Base-by-base conservation (phyloP, 306 rosid genomes). In the Cucurbita maxima region DNA sequence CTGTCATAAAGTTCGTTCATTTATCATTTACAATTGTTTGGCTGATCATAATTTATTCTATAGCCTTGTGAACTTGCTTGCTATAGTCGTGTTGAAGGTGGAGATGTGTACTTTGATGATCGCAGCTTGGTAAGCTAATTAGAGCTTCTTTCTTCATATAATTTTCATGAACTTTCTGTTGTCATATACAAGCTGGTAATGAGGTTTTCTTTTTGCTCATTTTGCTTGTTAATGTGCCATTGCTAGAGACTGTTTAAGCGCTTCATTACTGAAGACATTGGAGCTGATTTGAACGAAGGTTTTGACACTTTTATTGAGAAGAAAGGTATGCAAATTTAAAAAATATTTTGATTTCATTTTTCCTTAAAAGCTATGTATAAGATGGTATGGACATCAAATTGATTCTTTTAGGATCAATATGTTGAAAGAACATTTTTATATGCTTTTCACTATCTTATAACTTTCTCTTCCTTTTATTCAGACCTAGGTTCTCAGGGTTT, bases 161-260 rank as follows among this genome's bases (percentile, higher is more conserved):
- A 38, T 8, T 58, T 68, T n/a, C 10, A 22, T 67, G 44, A 52
- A 40, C 18, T 36, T 47, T 47, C 30, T 76, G 60, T 7, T 45
- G 51, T 20, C 47, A 2, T 0, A 51, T 69, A 54, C 52, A 8
- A 14, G 20, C 18, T 16, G 48, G 37, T 10, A 50, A 7, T 61
- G 16, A 8, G 13, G 70, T 61, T 71, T 14, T 4, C 62, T 40
- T 38, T 54, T 72, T 41, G 40, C 50, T 80, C 13, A 15, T 58
- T 73, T 25, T 45, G 37, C 60, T 41, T 51, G 41, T 47, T 68
- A 7, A 45, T 25, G 36, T 68, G 76, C 64, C 79, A 57, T 84
- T 76, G 75, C 75, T 62, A 94, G 99, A 86, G 99, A 80, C 96
- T 91, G 80, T 94, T 94, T 77, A 91, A 94, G 82, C 95, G 99